phyloP scores from a whole-genome alignment of 306 rosid species.

The Ormosia emarginata region DNA sequence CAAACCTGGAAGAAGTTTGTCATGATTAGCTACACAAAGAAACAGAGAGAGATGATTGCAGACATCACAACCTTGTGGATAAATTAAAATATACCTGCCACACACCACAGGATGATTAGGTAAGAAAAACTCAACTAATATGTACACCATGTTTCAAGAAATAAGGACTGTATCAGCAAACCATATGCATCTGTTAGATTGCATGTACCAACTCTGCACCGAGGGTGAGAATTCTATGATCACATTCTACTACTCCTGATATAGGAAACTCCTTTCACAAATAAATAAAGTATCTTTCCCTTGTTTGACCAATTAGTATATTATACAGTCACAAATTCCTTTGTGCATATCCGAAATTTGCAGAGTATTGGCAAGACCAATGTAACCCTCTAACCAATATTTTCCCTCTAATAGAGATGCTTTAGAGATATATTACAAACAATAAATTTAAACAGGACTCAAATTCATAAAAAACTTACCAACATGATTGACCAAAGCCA shows the following conservation, averaged over 20 bases:
- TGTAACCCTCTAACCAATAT: not conserved
- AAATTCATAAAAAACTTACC: not conserved
- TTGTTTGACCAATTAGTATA: not conserved
- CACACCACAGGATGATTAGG: slow-evolving; percentile 15
- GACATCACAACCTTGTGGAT: slow-evolving; percentile 98
- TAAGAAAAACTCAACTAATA: slow-evolving; percentile 21
- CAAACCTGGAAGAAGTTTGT: slow-evolving; percentile 97
- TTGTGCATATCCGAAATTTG: not conserved
- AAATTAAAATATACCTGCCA: slow-evolving; percentile 96
- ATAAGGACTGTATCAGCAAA: slow-evolving; percentile 8
- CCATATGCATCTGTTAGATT: slow-evolving; percentile 2
- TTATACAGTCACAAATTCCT: not conserved
- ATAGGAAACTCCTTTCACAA: slow-evolving; percentile 8
- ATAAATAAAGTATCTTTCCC: not conserved
- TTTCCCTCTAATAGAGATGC: not conserved
- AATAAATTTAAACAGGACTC: not conserved
- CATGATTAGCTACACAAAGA: slow-evolving; percentile 98
- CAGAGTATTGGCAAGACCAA: not conserved
- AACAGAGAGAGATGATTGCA: slow-evolving; percentile 97
- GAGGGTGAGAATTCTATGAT: not conserved
- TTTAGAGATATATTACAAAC: not conserved
- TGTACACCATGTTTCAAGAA: slow-evolving; percentile 11
- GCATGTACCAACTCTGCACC: not conserved
- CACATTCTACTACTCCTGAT: slow-evolving; percentile 6
- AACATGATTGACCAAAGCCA: slow-evolving; percentile 3